Percentiles rank a stretch among this genome's conserved stretches.
These are phyloP conservation scores for Hymenochaete sp. DNA, from an alignment of 1,284 basidiomycete genomes.

Conservation along the genomic window DNA sequence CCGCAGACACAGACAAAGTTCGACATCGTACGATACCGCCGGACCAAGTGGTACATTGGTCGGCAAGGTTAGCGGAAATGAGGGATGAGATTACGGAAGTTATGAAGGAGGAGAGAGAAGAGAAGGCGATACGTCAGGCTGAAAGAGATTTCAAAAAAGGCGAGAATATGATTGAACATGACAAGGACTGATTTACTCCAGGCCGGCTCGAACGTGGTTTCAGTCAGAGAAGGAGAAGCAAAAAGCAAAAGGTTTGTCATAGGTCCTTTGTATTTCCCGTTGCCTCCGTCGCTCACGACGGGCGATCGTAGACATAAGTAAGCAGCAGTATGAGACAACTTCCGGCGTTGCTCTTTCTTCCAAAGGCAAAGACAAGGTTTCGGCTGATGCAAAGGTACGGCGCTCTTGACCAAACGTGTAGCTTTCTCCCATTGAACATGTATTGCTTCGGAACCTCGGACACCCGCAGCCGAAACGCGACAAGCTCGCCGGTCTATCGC, in stretches of 20 bases:
- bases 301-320: conserved; percentile 60
- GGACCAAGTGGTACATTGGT: conserved; percentile 72
- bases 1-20: conserved; percentile 70
- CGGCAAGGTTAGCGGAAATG: conserved; percentile 60
- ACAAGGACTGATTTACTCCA: conserved; percentile 89
- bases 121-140: conserved; percentile 83
- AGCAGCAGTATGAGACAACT: conserved; percentile 53
- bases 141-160: conserved; percentile 97
- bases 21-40: conserved; percentile 83
- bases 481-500: conserved; percentile 77
- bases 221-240: conserved; percentile 82
- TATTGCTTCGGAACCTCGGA: conserved; percentile 7
- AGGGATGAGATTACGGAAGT: conserved; percentile 79
- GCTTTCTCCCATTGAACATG: conserved; percentile 1
- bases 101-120: conserved; percentile 90
- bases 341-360: conserved; percentile 32
- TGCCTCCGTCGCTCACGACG: conserved; percentile 2
- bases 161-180: conserved; percentile 92
- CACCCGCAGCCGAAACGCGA: conserved; percentile 63
- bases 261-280: not conserved
- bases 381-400: conserved; percentile 31
- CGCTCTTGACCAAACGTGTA: too few relatives aligned
- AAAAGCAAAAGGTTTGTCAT: conserved; percentile 71
- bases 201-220: conserved; percentile 98
- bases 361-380: conserved; percentile 26